Percentiles rank a stretch among this genome's conserved stretches.
These are phyloP conservation scores for Salix exigua DNA, from an alignment of 345 rosid genomes.

Conservation along the genomic window DNA sequence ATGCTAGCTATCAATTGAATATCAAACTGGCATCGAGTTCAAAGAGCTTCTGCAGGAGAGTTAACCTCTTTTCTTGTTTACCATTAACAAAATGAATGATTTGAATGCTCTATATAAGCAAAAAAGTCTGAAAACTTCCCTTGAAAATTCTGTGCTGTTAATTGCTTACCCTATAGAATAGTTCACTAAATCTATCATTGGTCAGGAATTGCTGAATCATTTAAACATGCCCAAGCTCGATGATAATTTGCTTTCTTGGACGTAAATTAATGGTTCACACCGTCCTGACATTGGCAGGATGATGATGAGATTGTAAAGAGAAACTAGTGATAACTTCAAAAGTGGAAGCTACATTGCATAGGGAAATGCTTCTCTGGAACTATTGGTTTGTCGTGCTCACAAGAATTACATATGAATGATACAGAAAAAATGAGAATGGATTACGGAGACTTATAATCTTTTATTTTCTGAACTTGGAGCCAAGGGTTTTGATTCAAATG, in stretches of 20 bases:
- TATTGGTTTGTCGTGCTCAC: not conserved
- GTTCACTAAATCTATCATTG: not conserved
- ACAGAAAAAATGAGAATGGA: not conserved
- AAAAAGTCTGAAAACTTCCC: not conserved
- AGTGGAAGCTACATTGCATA: constrained; percentile 3
- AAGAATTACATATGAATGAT: not conserved
- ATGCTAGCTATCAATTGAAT: not conserved
- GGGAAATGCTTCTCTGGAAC: not conserved
- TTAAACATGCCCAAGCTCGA: not conserved
- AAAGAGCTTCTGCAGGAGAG: not conserved
- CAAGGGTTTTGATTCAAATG: not conserved
- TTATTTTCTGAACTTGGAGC: not conserved
- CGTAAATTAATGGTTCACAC: not conserved
- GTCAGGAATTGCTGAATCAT: not conserved
- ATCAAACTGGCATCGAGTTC: not conserved
- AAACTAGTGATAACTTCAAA: not conserved
- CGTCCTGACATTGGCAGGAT: not conserved
- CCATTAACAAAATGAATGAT: not conserved
- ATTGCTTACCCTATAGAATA: not conserved
- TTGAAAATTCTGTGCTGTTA: not conserved
- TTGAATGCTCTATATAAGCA: not conserved
- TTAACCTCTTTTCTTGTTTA: not conserved
- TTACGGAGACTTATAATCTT: not conserved
- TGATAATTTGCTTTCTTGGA: not conserved
- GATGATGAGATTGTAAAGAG: not conserved